Conservation (phyloP, 352 stramenopile species). For the Phytophthora podocarpi region DNA sequence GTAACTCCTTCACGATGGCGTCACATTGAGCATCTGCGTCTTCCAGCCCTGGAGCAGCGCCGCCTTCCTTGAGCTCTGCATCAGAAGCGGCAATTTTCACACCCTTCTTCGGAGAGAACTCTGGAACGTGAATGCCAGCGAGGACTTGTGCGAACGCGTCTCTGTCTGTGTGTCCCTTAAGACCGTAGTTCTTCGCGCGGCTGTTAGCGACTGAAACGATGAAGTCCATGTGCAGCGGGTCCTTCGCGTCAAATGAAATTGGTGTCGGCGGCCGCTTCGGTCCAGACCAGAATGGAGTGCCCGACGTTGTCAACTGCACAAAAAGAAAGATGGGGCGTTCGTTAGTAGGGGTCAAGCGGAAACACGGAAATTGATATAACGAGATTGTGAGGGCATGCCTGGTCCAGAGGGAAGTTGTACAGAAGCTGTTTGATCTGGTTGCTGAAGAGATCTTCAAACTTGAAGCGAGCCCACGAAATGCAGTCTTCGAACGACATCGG, state of each 20-base stretch:
- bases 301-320: conserved; percentile 91
- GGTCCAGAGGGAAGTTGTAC: conserved; percentile 98
- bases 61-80: conserved; percentile 93
- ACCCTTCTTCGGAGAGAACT: conserved; percentile 94
- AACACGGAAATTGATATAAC: not conserved
- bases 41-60: conserved; percentile 41
- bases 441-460: conserved; percentile 98
- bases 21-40: conserved; percentile 79
- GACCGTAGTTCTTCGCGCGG: conserved; percentile 94
- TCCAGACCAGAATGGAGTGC: conserved; percentile 98
- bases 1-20: conserved; percentile 86
- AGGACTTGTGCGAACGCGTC: conserved; percentile 78
- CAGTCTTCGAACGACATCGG: conserved; percentile 97
- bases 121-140: conserved; percentile 89
- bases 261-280: conserved; percentile 96
- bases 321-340: not conserved
- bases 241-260: conserved; percentile 91
- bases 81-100: conserved; percentile 99
- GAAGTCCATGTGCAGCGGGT: conserved; percentile 96
- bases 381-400: conserved; percentile 42
- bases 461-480: conserved; percentile 96
- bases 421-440: conserved; percentile 98
- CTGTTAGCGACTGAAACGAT: conserved; percentile 95
- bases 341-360: not conserved
- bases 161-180: conserved; percentile 73